A percentile compares a stretch with the other conserved stretches of the same genome.
phyloP scores from a whole-genome alignment of 192 early-diverging fungal genomes.

The Coemansia sp. region DNA sequence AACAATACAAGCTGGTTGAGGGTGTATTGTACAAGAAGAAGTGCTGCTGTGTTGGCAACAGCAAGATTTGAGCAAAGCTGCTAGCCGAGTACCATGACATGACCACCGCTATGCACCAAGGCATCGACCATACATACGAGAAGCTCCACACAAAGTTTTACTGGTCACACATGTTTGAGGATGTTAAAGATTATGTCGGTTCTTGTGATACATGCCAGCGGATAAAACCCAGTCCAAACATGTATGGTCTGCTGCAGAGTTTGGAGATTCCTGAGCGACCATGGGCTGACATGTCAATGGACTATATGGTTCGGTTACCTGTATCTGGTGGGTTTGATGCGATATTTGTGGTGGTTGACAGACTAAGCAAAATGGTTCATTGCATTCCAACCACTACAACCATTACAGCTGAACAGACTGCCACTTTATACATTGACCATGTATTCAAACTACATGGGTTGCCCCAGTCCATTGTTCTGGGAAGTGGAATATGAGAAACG shows the following conservation, averaged over 20 bases:
- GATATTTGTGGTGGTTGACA: conserved; percentile 15
- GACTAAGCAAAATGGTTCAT: background rate
- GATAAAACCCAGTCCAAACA: background rate
- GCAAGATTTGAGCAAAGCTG: too few relatives aligned
- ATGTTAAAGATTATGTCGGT: background rate
- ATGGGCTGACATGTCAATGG: background rate
- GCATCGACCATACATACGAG: background rate
- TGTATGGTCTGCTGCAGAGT: conserved; percentile 8
- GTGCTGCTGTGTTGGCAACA: background rate
- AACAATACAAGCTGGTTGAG: too few relatives aligned
- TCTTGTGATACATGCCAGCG: background rate
- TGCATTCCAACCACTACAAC: conserved; percentile 1
- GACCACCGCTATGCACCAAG: background rate
- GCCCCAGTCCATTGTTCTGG: conserved; percentile 7
- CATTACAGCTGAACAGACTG: background rate
- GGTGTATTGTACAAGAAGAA: too few relatives aligned
- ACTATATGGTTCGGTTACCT: conserved; percentile 7
- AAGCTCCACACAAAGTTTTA: background rate
- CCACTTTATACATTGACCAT: background rate
- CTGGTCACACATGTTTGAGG: background rate
- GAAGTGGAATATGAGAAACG: too few relatives aligned
- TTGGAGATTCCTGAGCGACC: background rate
- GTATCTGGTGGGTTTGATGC: background rate
- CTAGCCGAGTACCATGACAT: background rate
- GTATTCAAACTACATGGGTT: background rate